A percentile compares a stretch with the other conserved stretches of the same genome.
Conservation (phyloP, 768 basidiomycete genomes). For the Inosperma sp. region DNA sequence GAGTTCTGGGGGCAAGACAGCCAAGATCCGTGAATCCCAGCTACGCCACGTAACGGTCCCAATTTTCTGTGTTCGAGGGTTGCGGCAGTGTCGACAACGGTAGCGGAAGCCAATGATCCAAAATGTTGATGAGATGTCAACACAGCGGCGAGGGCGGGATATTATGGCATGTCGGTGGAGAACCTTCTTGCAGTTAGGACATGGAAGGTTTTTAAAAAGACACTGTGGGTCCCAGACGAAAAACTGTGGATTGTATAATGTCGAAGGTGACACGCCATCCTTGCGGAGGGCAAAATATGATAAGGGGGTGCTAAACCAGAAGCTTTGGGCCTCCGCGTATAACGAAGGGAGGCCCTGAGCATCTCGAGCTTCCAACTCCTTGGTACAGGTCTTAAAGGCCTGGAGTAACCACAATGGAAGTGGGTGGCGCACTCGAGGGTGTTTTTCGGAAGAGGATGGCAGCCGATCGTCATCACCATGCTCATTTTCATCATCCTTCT, state of each 20-base stretch:
- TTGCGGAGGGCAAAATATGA: background rate
- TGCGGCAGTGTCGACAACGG: too few species aligned
- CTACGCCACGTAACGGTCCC: too few species aligned
- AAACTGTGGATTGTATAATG: background rate
- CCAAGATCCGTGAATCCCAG: too few species aligned
- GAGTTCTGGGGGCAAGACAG: too few species aligned
- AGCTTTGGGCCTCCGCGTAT: background rate
- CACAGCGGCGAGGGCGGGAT: too few species aligned
- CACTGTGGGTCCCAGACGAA: too few species aligned
- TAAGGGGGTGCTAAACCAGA: background rate
- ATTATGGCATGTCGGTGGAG: too few species aligned
- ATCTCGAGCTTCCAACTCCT: background rate
- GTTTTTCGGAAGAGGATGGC: background rate
- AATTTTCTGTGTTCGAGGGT: too few species aligned
- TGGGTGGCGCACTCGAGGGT: background rate
- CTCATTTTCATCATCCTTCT: constrained; percentile 1
- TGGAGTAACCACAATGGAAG: background rate
- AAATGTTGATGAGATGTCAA: too few species aligned
- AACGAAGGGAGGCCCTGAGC: background rate
- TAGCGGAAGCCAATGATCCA: too few species aligned
- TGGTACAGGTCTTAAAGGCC: background rate
- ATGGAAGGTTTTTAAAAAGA: too few species aligned
- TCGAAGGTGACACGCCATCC: background rate
- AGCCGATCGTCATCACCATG: background rate
- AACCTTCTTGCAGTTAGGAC: too few species aligned